A percentile compares a stretch with the other conserved stretches of the same genome.
Conservation (phyloP, 352 stramenopile genomes). For the Globisporangium cylindrosporum region DNA sequence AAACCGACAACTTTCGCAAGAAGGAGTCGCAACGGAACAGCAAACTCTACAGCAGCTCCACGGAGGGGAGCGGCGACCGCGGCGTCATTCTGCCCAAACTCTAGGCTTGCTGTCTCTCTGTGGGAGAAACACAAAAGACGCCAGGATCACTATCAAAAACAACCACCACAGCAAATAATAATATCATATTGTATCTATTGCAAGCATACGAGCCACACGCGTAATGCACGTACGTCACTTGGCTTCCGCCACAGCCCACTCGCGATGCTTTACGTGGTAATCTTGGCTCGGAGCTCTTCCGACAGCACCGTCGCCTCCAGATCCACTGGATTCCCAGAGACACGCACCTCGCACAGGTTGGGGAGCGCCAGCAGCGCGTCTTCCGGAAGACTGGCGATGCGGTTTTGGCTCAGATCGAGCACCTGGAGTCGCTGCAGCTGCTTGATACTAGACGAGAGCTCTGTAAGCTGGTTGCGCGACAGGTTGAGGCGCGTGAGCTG, state of each 20-base stretch:
- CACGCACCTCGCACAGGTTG: slow-evolving; percentile 34
- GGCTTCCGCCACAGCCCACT: not conserved
- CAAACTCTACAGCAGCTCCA: slow-evolving; percentile 24
- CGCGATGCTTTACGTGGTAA: slow-evolving; percentile 22
- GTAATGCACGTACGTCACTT: not conserved
- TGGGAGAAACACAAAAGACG: not conserved
- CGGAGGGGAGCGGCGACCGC: slow-evolving; percentile 23
- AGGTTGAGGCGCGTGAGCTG: slow-evolving; percentile 58
- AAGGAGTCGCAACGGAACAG: slow-evolving; percentile 45
- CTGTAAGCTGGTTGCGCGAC: slow-evolving; percentile 59
- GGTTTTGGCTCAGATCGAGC: slow-evolving; percentile 65
- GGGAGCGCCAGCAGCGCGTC: slow-evolving; percentile 36
- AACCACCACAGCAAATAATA: slow-evolving; percentile 6
- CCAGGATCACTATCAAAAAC: not conserved
- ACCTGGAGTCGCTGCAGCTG: slow-evolving; percentile 53
- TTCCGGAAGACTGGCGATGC: slow-evolving; percentile 37
- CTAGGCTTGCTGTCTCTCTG: not conserved
- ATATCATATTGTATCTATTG: slow-evolving; percentile 12
- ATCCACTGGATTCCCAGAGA: slow-evolving; percentile 48
- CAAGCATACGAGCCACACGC: not conserved
- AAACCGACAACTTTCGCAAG: slow-evolving; percentile 28
- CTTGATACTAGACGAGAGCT: slow-evolving; percentile 37
- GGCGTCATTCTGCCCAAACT: slow-evolving; percentile 54
- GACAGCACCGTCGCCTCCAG: slow-evolving; percentile 20
- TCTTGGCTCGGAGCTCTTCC: slow-evolving; percentile 30